Conservation (phyloP, 1,284 basidiomycete species). For the Coriolopsis trogii region DNA sequence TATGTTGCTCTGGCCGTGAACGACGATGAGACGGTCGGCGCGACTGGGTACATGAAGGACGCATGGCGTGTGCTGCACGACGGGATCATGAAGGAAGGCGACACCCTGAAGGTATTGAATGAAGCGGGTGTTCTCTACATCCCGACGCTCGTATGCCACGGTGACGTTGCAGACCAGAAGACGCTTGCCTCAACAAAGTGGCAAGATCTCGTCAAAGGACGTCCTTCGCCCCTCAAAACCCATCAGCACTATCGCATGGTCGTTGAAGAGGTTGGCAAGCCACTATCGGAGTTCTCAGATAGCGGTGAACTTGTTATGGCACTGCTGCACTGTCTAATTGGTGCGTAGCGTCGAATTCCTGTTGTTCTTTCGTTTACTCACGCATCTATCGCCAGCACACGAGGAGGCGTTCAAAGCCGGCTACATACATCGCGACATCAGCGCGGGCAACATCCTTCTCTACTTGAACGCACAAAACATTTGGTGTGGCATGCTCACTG, state of each 20-base stretch:
- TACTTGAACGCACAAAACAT: not conserved
- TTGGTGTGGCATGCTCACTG: constrained; percentile 4
- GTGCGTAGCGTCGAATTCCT: not conserved
- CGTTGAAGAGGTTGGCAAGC: constrained; percentile 3
- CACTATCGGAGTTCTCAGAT: not conserved
- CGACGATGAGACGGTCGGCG: too few species aligned
- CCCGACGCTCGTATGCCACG: constrained; percentile 6
- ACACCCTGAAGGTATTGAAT: not conserved
- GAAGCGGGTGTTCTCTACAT: not conserved
- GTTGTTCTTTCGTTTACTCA: not conserved
- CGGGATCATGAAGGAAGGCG: not conserved
- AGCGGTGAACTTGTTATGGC: not conserved
- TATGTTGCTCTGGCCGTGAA: constrained; percentile 1
- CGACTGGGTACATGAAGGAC: constrained; percentile 12
- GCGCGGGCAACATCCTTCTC: constrained; percentile 6
- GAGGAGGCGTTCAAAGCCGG: not conserved
- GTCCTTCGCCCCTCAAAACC: not conserved
- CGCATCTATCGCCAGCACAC: not conserved
- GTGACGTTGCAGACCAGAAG: not conserved
- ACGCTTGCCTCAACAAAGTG: not conserved
- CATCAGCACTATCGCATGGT: constrained; percentile 6
- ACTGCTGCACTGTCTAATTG: not conserved
- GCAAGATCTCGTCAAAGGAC: not conserved
- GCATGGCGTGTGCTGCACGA: constrained; percentile 2
- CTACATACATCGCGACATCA: constrained; percentile 13